These are phyloP conservation scores for Boletales sp. DNA, from an alignment of 768 basidiomycete genomes.

Conservation along the genomic window DNA sequence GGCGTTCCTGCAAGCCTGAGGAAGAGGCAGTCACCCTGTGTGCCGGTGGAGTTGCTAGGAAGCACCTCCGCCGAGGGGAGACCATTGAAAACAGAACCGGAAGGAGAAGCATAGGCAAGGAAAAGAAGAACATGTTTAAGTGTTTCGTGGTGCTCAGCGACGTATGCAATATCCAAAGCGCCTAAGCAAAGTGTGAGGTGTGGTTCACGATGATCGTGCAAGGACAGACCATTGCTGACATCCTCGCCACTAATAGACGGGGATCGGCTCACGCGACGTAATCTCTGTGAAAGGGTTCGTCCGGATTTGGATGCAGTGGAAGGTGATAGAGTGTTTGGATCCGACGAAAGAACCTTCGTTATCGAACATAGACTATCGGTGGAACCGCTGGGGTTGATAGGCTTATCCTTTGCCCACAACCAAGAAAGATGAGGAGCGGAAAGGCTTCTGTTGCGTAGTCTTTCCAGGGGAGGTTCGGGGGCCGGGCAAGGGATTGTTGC, in stretches of 20 bases:
- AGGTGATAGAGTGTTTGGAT: background rate
- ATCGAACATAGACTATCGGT: slow-evolving; percentile 11
- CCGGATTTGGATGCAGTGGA: slow-evolving; percentile 8
- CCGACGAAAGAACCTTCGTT: slow-evolving; percentile 17
- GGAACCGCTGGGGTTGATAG: background rate
- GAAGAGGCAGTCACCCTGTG: slow-evolving; percentile 52
- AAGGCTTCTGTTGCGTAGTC: slow-evolving; percentile 45
- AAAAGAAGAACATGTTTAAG: slow-evolving; percentile 78
- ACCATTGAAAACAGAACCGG: slow-evolving; percentile 37
- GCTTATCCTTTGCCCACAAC: slow-evolving; percentile 38
- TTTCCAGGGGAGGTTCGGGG: slow-evolving; percentile 14
- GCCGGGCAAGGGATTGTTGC: slow-evolving; percentile 1
- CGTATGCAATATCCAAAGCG: slow-evolving; percentile 43
- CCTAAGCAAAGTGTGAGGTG: slow-evolving; percentile 12
- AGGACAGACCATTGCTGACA: slow-evolving; percentile 16
- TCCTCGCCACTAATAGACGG: slow-evolving; percentile 9
- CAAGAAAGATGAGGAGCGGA: slow-evolving; percentile 62
- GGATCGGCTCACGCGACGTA: slow-evolving; percentile 16
- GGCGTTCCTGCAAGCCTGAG: slow-evolving; percentile 56
- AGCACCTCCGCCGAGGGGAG: slow-evolving; percentile 59
- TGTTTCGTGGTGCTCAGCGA: slow-evolving; percentile 83
- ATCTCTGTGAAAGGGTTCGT: slow-evolving; percentile 20
- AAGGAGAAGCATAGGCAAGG: slow-evolving; percentile 37
- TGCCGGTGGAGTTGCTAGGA: slow-evolving; percentile 39
- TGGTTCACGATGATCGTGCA: background rate